These are phyloP conservation scores for Fusarium brachygibbosum DNA, from an alignment of 2,329 filamentous ascomycete genomes.

Conservation along the genomic window DNA sequence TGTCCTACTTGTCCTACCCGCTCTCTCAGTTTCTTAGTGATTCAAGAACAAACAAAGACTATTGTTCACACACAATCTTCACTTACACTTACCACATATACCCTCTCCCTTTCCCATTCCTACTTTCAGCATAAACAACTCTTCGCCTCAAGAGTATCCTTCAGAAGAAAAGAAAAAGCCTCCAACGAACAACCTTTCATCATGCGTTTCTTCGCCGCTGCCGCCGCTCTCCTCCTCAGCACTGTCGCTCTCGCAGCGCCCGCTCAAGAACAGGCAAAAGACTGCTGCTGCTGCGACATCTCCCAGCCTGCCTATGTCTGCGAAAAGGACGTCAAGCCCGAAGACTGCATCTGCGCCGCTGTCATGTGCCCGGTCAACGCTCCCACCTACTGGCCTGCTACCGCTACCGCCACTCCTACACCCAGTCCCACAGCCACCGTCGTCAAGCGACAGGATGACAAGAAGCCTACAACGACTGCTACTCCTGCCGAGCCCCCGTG, in stretches of 20 bases:
- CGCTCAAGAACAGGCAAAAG: constrained; percentile 22
- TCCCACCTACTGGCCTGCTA: constrained; percentile 27
- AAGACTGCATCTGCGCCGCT: constrained; percentile 48
- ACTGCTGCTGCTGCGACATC: constrained; percentile 55
- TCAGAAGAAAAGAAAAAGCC: not conserved
- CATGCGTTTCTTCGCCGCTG: constrained; percentile 46
- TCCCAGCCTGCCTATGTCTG: constrained; percentile 46
- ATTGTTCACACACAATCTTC: constrained; percentile 15
- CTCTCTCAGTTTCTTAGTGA: constrained; percentile 8
- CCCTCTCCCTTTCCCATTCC: not conserved
- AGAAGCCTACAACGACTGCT: constrained; percentile 3
- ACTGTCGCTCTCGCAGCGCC: constrained; percentile 40
- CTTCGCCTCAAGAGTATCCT: not conserved
- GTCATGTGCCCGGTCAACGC: constrained; percentile 45
- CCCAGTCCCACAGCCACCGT: not conserved
- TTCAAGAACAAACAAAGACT: constrained; percentile 11
- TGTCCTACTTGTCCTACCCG: not conserved
- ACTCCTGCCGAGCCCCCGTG: constrained; percentile 24
- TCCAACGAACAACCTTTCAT: not conserved
- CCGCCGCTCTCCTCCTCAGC: constrained; percentile 45
- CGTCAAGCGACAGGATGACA: constrained; percentile 19
- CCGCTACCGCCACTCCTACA: constrained; percentile 3
- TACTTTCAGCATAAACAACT: not conserved
- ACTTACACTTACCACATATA: not conserved
- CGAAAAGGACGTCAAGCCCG: constrained; percentile 21